A percentile compares a stretch with the other conserved stretches of the same genome.
These are phyloP conservation scores for Danielozyma ontarioensis DNA, from an alignment of 805 yeast genomes.

Conservation along the genomic window DNA sequence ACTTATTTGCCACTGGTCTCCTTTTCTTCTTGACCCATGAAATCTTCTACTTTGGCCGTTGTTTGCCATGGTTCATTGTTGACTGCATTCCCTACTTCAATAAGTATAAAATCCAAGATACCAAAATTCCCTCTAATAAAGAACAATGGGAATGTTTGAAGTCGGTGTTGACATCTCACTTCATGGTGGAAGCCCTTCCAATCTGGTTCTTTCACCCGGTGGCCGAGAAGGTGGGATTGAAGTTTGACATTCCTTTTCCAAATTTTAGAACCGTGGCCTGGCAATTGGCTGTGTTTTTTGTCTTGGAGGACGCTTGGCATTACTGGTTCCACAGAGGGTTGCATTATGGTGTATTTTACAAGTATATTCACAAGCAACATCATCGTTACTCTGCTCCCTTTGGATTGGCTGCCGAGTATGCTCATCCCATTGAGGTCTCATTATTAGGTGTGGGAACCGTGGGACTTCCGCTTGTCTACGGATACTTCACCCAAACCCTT, in stretches of 20 bases:
- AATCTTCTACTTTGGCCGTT: conserved; percentile 53
- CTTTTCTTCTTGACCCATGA: conserved; percentile 53
- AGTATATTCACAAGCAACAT: conserved; percentile 55
- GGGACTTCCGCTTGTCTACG: conserved; percentile 54
- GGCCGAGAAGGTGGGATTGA: conserved; percentile 44
- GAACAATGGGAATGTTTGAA: conserved; percentile 63
- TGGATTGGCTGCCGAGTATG: conserved; percentile 58
- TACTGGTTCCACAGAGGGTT: conserved; percentile 55
- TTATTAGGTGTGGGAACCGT: conserved; percentile 56
- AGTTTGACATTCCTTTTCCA: conserved; percentile 52
- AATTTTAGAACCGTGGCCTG: conserved; percentile 31
- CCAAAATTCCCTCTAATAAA: conserved; percentile 45
- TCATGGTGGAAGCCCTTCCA: conserved; percentile 55
- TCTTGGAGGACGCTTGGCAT: conserved; percentile 56
- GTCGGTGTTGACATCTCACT: conserved; percentile 51
- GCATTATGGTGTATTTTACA: conserved; percentile 53
- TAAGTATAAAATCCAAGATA: conserved; percentile 50
- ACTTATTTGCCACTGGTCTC: conserved; percentile 53
- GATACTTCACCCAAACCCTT: conserved; percentile 40
- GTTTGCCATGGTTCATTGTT: conserved; percentile 54
- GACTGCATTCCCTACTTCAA: conserved; percentile 49
- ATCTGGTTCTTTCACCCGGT: conserved; percentile 61
- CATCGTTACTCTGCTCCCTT: conserved; percentile 60
- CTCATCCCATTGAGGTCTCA: conserved; percentile 56
- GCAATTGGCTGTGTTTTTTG: conserved; percentile 47